These are phyloP conservation scores for Venturia nashicola DNA, from an alignment of 2,329 filamentous ascomycete genomes.

Conservation along the genomic window DNA sequence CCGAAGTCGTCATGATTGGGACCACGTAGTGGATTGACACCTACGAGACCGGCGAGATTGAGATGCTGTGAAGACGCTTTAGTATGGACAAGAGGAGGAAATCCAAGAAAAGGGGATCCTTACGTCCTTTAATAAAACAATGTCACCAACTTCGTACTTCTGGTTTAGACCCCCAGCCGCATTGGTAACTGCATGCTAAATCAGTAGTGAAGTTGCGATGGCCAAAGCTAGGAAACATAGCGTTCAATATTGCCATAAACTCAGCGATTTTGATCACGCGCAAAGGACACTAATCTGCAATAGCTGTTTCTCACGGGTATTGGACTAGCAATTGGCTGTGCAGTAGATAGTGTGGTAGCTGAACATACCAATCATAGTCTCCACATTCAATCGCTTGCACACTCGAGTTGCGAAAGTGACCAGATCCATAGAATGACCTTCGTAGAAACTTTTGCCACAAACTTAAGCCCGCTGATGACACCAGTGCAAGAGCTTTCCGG, in stretches of 20 bases:
- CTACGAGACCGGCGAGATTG: conserved; percentile 49
- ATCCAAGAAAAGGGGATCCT: conserved; percentile 12
- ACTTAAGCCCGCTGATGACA: conserved; percentile 5
- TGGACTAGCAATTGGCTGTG: neutral
- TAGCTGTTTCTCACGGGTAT: neutral
- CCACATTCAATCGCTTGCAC: conserved; percentile 48
- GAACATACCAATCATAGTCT: conserved; percentile 43
- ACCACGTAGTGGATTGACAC: conserved; percentile 48
- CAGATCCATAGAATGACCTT: conserved; percentile 50
- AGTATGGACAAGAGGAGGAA: neutral
- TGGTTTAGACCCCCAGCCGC: conserved; percentile 54
- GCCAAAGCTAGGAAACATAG: neutral
- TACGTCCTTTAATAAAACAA: conserved; percentile 53
- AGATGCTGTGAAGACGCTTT: conserved; percentile 38
- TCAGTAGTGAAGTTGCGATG: conserved; percentile 12
- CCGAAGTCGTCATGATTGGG: conserved; percentile 52
- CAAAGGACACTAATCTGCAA: neutral
- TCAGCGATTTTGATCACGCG: neutral
- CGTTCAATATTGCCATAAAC: neutral
- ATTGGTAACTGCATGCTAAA: conserved; percentile 43
- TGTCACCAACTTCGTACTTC: conserved; percentile 51
- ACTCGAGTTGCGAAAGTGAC: conserved; percentile 54
- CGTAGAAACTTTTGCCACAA: conserved; percentile 45
- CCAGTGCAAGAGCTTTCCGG: neutral
- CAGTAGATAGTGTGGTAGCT: neutral